Evolutionary conservation across 2,329 filamentous ascomycete genomes (phyloP), one percentile per base, ranked within the genome.

Genomic region (Phyllosticta capitalensis): DNA sequence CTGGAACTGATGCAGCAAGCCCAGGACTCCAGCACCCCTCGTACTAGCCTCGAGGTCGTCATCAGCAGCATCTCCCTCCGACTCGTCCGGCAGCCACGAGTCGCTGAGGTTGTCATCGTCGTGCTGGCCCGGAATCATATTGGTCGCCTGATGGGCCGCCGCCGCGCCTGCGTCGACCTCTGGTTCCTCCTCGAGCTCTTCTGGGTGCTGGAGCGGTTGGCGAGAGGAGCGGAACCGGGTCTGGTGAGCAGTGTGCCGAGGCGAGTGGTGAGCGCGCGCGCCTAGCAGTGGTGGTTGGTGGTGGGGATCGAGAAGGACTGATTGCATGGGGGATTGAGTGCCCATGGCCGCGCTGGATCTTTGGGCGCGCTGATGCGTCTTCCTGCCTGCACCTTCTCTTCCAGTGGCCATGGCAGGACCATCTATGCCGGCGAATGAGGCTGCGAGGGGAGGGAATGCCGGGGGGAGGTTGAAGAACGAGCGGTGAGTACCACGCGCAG

Each of bases 241-340:
- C 75, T 78, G 54, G 68, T 74, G 63, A 76, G 82, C 33, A 70
- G 76, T 54, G 75, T 79, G 65, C 78, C 78, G 56, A 69, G 75
- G 66, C 56, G 67, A 76, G 72, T 61, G 74, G 38, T 45, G 38
- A 26, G 7, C 24, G 74, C 65, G 77, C 66, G 69, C 60, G 49
- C 63, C 75, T 9, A 79, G 77, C 1, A 76, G 75, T 1, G 79
- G 76, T 5, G 87, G 88, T 62, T 91, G 87, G 62, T 92, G 85
- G 67, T 89, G 87, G 2, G 87, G 84, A 71, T 92, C 88, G 1
- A 92, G 77, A 1, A 92, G 77, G 64, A 89, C 82, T 1, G 87
- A 90, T 19, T 84, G 83, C 80, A 89, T 85, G 4, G 87, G 86
- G 9, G 85, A 88, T 21, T 45, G 50, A 2, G 50, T 22, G 4